A percentile compares a stretch with the other conserved stretches of the same genome.
Conservation (phyloP, 208 protist genomes). For the Tetramitus jugosus region DNA sequence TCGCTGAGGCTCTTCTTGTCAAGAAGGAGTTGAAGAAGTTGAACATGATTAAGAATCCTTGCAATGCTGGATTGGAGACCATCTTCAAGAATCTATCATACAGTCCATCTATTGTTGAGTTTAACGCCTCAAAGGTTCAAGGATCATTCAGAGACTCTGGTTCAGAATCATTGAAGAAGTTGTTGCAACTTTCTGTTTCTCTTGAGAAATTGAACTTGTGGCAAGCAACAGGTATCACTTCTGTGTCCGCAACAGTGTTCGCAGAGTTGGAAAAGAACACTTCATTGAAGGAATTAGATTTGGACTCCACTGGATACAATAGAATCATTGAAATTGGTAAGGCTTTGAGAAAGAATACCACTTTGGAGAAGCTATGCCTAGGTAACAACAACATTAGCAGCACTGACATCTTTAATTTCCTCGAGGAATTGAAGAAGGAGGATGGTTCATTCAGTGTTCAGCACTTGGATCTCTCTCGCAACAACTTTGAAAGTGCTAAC, state of each 20-base stretch:
- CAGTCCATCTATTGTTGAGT: background rate
- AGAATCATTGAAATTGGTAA: background rate
- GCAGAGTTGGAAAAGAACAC: background rate
- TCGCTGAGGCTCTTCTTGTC: constrained; percentile 6
- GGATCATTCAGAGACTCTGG: background rate
- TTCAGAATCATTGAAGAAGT: background rate
- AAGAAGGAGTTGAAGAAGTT: background rate
- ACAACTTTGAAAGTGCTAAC: too few species aligned
- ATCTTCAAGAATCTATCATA: constrained; percentile 10
- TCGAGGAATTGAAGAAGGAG: background rate
- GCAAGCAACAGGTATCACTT: background rate
- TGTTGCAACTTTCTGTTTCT: background rate
- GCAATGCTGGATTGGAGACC: background rate
- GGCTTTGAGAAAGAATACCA: background rate
- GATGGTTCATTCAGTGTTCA: background rate
- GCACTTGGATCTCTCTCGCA: background rate
- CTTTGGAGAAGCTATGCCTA: background rate
- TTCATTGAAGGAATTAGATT: constrained; percentile 1
- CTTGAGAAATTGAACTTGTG: constrained; percentile 16
- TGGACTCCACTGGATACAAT: background rate
- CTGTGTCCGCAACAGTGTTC: background rate
- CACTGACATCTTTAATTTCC: background rate
- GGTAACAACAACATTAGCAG: background rate
- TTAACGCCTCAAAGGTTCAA: background rate
- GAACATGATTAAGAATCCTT: background rate